Evolutionary conservation across 345 rosid genomes (phyloP), one percentile per base, ranked within the genome.

Genomic region (Leavenworthia alabamica): DNA sequence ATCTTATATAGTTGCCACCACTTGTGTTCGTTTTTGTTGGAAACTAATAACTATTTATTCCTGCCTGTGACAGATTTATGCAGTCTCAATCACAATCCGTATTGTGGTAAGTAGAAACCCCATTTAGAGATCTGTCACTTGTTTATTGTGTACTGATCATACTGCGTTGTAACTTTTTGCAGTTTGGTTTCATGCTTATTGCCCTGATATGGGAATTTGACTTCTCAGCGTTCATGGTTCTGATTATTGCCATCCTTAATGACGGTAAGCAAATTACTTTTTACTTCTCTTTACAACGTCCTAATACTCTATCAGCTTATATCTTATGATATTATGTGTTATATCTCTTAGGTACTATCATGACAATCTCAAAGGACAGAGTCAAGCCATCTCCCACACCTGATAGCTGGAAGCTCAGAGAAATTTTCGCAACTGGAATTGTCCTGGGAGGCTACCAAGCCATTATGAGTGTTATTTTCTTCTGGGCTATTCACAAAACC

Each of bases 311-410:
- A 23, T 53, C 22, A 31, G 56, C 39, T 11, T 22, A 50, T 60
- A n/a, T n/a, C 58, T 65, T 19, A 58, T 42, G 60, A 47, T 48
- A 7, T 17, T 32, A 28, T 53, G 4, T 53, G 11, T 15, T 40
- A 45, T 60, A 64, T 56, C 31, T 36, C 48, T 3, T 63, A 88
- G 96, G 98, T 60, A 89, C 98, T 14, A 89, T 92, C 55, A 89
- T 92, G 96, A 92, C 95, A 24, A 92, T 92, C 66, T 85, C 97
- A 29, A 86, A 92, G 79, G 97, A 92, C 50, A 59, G 97, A 76
- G 98, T 92, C 52, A 92, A 92, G 81, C 97, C 98, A 46, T 92
- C 98, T 66, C 97, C 98, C 17, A 47, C 83, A 68, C 98, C 96
- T 1, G 98, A 92, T 66, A 89, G 96, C 77, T 92, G 97, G 98